Evolutionary conservation across 2,329 filamentous ascomycete genomes (phyloP).

Genomic region (Pochonia chlamydosporia): DNA sequence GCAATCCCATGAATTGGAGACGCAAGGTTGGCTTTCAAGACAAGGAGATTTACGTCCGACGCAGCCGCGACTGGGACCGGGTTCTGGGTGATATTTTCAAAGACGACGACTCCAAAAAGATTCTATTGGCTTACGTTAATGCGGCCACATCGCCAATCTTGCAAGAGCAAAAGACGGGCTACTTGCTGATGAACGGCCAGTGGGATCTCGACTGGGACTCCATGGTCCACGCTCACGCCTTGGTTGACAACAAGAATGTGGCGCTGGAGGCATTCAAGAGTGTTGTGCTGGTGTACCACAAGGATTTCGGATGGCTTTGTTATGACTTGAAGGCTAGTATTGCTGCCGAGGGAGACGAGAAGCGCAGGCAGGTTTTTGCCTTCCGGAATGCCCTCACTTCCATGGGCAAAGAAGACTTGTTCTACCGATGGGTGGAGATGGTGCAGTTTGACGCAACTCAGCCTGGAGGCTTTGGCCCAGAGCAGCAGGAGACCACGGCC

Average conservation of each 20-base stretch:
- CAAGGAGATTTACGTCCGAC: constrained; percentile 74
- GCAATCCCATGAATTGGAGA: constrained; percentile 68
- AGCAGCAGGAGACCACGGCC: constrained; percentile 67
- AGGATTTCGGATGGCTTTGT: constrained; percentile 60
- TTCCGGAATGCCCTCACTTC: constrained; percentile 72
- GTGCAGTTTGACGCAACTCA: constrained; percentile 80
- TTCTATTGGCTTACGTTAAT: constrained; percentile 57
- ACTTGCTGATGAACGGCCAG: constrained; percentile 74
- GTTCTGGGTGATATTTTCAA: constrained; percentile 49
- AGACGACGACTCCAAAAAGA: constrained; percentile 44
- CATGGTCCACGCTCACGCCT: constrained; percentile 67
- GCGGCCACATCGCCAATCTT: constrained; percentile 63
- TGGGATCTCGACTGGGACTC: constrained; percentile 84
- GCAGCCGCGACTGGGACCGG: constrained; percentile 67
- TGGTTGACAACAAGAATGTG: constrained; percentile 59
- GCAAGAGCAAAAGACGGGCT: constrained; percentile 75
- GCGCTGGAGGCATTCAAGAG: constrained; percentile 63
- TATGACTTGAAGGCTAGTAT: constrained; percentile 54
- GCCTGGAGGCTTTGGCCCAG: constrained; percentile 71
- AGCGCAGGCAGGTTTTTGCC: constrained; percentile 66
- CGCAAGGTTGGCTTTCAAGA: constrained; percentile 69
- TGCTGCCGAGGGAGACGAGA: constrained; percentile 52
- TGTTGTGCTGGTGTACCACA: constrained; percentile 62
- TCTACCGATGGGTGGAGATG: constrained; percentile 89
- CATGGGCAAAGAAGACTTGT: constrained; percentile 80